Percentiles rank a stretch among this genome's conserved stretches.
Conservation (phyloP, 225 moss, liverwort and hornwort species). For the Physcomitrium patens region DNA sequence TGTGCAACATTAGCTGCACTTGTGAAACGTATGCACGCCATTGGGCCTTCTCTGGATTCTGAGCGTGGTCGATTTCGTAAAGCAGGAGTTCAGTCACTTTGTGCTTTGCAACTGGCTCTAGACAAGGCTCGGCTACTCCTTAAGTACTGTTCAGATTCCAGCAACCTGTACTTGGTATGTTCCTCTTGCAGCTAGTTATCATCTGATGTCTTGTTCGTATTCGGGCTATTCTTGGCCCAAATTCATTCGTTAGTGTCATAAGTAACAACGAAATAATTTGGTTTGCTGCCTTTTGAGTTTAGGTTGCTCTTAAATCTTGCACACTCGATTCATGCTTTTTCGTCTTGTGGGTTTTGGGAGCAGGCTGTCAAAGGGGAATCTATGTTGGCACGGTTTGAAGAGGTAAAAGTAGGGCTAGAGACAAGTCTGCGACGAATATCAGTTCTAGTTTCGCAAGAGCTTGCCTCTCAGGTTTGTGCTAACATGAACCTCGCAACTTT, state of each 20-base stretch:
- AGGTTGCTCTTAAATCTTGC: too few species aligned
- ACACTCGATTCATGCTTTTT: too few species aligned
- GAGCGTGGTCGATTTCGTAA: slow-evolving; percentile 70
- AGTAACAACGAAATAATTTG: slow-evolving; percentile 6
- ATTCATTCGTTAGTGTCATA: slow-evolving; percentile 16
- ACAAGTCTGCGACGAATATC: too few species aligned
- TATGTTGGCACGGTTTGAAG: too few species aligned
- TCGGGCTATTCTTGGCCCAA: not conserved
- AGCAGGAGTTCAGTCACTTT: slow-evolving; percentile 75
- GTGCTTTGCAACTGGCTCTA: slow-evolving; percentile 71
- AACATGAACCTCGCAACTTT: too few species aligned
- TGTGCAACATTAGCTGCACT: slow-evolving; percentile 66
- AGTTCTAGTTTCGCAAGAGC: too few species aligned
- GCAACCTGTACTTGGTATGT: slow-evolving; percentile 85
- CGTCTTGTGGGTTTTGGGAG: too few species aligned
- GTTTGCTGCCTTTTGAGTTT: slow-evolving; percentile 14
- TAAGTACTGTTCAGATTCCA: slow-evolving; percentile 79
- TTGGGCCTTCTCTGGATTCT: slow-evolving; percentile 65
- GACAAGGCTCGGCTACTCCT: slow-evolving; percentile 78
- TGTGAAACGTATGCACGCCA: slow-evolving; percentile 58
- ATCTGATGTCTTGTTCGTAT: slow-evolving; percentile 13
- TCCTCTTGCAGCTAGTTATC: not conserved
- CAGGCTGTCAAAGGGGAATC: too few species aligned
- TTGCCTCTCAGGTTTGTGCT: too few species aligned
- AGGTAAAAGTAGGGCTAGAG: too few species aligned